Evolutionary conservation across 78 protist genomes (phyloP).

Genomic region (Monosiga brevicollis): DNA sequence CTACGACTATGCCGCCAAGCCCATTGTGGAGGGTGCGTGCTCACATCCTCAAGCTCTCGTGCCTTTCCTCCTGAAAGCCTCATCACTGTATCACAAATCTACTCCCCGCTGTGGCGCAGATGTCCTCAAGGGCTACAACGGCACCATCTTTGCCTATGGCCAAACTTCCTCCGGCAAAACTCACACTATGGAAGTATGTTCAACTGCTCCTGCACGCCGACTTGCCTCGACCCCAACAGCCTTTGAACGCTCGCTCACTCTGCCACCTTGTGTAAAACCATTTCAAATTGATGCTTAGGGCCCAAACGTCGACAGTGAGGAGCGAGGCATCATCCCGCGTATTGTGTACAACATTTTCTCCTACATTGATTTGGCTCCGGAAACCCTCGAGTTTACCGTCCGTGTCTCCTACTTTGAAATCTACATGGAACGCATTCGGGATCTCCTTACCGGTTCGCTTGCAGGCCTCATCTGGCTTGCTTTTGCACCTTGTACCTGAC

Average conservation of each 20-base stretch:
- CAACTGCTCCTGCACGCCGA: not conserved
- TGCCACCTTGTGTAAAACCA: no score
- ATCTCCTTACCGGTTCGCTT: conserved; percentile 18
- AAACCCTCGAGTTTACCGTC: conserved; percentile 7
- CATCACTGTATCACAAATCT: not conserved
- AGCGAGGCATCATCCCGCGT: conserved; percentile 16
- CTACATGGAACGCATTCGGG: conserved; percentile 38
- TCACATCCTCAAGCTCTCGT: not conserved
- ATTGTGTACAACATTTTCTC: not conserved
- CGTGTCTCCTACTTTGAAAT: conserved; percentile 32
- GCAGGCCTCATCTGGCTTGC: not conserved
- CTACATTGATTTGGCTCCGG: not conserved
- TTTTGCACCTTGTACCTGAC: no score
- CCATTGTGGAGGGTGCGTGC: conserved; percentile 11
- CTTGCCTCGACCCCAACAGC: no score
- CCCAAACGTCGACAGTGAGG: not conserved
- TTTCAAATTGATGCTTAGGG: no score
- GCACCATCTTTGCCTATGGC: conserved; percentile 18
- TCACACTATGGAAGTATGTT: not conserved
- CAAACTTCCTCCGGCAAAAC: conserved; percentile 26
- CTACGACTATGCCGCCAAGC: not conserved
- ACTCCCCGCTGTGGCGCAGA: not conserved
- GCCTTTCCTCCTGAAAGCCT: not conserved
- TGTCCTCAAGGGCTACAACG: conserved; percentile 8
- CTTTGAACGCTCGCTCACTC: no score